Evolutionary conservation across 352 stramenopile genomes (phyloP).

Genomic region (Pythium aphanidermatum): DNA sequence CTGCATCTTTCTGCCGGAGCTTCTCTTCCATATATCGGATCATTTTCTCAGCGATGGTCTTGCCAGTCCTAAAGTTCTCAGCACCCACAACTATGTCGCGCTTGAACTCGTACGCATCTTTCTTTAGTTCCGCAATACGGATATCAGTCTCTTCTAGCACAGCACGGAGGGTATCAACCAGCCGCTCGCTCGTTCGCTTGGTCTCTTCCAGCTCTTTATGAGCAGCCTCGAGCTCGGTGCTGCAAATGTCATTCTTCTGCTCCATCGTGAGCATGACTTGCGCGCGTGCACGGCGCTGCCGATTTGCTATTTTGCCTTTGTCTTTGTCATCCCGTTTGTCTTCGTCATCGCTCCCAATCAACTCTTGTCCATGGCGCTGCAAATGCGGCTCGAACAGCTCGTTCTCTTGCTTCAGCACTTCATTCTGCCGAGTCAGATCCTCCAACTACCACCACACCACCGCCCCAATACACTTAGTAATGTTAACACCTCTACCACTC

Average conservation of each 20-base stretch:
- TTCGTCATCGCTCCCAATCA: conserved; percentile 55
- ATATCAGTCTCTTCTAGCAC: conserved; percentile 94
- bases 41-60: conserved; percentile 92
- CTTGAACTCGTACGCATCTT: conserved; percentile 96
- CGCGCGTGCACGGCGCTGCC: conserved; percentile 50
- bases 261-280: conserved; percentile 83
- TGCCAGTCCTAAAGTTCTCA: conserved; percentile 92
- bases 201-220: conserved; percentile 89
- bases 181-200: conserved; percentile 84
- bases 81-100: conserved; percentile 91
- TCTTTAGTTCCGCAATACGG: conserved; percentile 92
- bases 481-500: neutral
- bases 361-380: conserved; percentile 44
- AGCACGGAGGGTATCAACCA: conserved; percentile 92
- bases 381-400: conserved; percentile 87
- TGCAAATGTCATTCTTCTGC: conserved; percentile 91
- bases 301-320: neutral
- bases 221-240: conserved; percentile 78
- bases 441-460: conserved; percentile 45
- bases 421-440: conserved; percentile 80
- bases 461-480: neutral
- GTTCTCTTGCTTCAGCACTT: conserved; percentile 89
- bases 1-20: conserved; percentile 86
- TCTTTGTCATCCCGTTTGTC: conserved; percentile 32
- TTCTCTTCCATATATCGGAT: conserved; percentile 95